Conservation (phyloP, 768 basidiomycete genomes). For the Albatrellus ellisii region DNA sequence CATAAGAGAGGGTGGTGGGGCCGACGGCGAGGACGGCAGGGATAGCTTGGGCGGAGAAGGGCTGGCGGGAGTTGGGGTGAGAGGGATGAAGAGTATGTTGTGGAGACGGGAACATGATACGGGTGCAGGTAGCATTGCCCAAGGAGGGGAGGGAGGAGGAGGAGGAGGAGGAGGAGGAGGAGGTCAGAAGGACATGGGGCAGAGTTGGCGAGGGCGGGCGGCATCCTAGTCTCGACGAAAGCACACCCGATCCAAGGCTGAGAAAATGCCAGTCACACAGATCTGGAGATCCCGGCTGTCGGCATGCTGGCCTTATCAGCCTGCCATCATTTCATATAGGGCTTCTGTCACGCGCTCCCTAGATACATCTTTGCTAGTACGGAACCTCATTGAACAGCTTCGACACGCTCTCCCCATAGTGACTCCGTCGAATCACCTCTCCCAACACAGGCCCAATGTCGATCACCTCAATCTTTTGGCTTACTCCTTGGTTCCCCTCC, state of each 20-base stretch:
- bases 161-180: constrained; percentile 34
- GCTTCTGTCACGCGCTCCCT: background rate
- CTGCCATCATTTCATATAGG: constrained; percentile 8
- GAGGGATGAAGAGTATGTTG: constrained; percentile 4
- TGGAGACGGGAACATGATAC: constrained; percentile 36
- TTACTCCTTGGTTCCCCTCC: constrained; percentile 52
- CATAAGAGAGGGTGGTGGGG: constrained; percentile 60
- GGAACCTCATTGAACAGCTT: constrained; percentile 85
- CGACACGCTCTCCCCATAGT: constrained; percentile 92
- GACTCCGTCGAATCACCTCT: constrained; percentile 90
- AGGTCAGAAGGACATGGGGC: constrained; percentile 15
- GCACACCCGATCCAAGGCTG: constrained; percentile 15
- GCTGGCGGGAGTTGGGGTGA: constrained; percentile 21
- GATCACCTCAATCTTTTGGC: constrained; percentile 81
- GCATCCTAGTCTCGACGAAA: constrained; percentile 16
- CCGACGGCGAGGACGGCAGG: constrained; percentile 66
- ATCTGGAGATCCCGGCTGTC: background rate
- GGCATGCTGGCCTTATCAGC: background rate
- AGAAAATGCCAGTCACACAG: constrained; percentile 14
- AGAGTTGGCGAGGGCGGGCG: constrained; percentile 22
- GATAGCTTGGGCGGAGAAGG: constrained; percentile 55
- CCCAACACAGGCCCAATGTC: constrained; percentile 92
- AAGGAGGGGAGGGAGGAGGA: constrained; percentile 8
- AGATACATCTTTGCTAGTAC: constrained; percentile 34
- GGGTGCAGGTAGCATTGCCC: constrained; percentile 34